Conservation (phyloP, 495 filamentous ascomycete species). For the Tuber brumale region DNA sequence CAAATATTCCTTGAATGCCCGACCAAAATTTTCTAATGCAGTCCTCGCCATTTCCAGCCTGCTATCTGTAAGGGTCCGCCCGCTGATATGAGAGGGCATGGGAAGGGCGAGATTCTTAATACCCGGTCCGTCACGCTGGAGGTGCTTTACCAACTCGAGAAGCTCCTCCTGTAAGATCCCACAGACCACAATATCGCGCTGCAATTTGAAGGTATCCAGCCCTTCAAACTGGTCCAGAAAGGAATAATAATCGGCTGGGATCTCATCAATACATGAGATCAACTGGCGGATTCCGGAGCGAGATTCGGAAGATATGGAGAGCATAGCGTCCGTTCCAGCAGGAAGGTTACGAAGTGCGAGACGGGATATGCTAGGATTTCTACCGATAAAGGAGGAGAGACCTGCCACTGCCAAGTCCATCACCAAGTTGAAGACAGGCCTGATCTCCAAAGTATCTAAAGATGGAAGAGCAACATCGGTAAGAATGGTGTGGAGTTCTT, state of each 20-base stretch:
- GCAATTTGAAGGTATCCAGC: slow-evolving; percentile 26
- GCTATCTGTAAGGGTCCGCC: slow-evolving; percentile 20
- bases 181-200: slow-evolving; percentile 27
- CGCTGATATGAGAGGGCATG: slow-evolving; percentile 29
- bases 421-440: slow-evolving; percentile 22
- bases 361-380: slow-evolving; percentile 23
- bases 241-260: slow-evolving; percentile 24
- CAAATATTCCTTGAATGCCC: slow-evolving; percentile 16
- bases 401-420: slow-evolving; percentile 30
- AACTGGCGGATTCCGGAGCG: slow-evolving; percentile 27
- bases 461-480: slow-evolving; percentile 18
- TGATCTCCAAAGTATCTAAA: slow-evolving; percentile 25
- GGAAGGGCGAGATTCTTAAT: slow-evolving; percentile 29
- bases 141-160: slow-evolving; percentile 18
- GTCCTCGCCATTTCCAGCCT: slow-evolving; percentile 19
- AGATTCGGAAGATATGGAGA: slow-evolving; percentile 18
- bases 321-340: slow-evolving; percentile 10
- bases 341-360: slow-evolving; percentile 28
- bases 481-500: slow-evolving; percentile 28
- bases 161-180: slow-evolving; percentile 18
- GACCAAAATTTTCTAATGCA: slow-evolving; percentile 19
- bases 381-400: slow-evolving; percentile 26
- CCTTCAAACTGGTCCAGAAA: slow-evolving; percentile 26
- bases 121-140: slow-evolving; percentile 21
- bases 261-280: slow-evolving; percentile 30